Conservation (phyloP, 805 yeast genomes). For the Lipomyces kockii region DNA sequence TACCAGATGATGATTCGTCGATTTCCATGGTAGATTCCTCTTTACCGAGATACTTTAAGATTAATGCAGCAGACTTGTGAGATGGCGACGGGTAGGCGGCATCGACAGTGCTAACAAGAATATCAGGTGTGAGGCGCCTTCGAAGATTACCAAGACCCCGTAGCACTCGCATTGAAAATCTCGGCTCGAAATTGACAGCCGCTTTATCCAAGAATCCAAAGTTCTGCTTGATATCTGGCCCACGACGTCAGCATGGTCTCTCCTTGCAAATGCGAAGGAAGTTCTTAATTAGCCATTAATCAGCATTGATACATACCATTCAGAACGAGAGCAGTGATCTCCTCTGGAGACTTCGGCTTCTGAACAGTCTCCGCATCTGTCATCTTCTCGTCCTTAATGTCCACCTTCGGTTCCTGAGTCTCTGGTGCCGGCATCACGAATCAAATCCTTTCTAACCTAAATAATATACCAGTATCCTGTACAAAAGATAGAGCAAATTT, state of each 20-base stretch:
- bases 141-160: conserved; percentile 81
- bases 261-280: background rate
- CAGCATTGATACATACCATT: conserved; percentile 22
- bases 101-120: conserved; percentile 60
- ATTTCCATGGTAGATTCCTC: conserved; percentile 10
- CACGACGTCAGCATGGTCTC: background rate
- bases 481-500: background rate
- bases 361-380: conserved; percentile 21
- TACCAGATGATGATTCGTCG: conserved; percentile 14
- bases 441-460: background rate
- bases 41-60: conserved; percentile 21
- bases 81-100: conserved; percentile 55
- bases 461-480: background rate
- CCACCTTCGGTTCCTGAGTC: conserved; percentile 7
- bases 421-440: conserved; percentile 6
- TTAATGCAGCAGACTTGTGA: conserved; percentile 19
- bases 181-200: conserved; percentile 75
- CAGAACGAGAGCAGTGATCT: conserved; percentile 26
- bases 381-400: conserved; percentile 28
- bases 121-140: conserved; percentile 59
- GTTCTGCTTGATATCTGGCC: conserved; percentile 45
- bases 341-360: conserved; percentile 21
- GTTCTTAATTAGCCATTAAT: background rate
- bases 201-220: conserved; percentile 63
- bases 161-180: conserved; percentile 82